Evolutionary conservation across 106 monocot species (phyloP), one percentile per base, ranked within the genome.

Genomic region (Apostasia ramifera): DNA sequence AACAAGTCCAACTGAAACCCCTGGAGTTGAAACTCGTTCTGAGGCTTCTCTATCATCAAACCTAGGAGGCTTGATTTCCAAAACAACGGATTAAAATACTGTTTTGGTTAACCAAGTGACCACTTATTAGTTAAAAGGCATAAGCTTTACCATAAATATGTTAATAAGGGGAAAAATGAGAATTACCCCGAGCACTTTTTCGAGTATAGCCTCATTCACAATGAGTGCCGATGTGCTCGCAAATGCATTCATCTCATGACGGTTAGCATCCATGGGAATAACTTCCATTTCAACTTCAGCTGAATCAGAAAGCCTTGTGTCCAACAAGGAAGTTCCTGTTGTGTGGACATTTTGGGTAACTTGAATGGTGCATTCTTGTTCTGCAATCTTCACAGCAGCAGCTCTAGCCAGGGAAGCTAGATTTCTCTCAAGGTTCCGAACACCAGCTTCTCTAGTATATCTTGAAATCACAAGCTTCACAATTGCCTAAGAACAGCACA

Each of bases 361-460:
- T 59, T 77, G 88, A 61, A 91, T 51, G 55, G 74, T 44, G 53
- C 66, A 64, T 51, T 82, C 82, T 81, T 81, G 85, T 67, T 93
- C 98, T 5, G 85, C 93, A 64, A 99, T 76, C 74, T 78, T 90
- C 44, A 99, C 98, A 71, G 98, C 98, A 51, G 98, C 92, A 47
- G 87, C 83, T 63, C 98, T 93, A 56, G 98, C 93, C 59, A 99
- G 71, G 51, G 98, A 77, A 71, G 98, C 89, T 63, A 99, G 59
- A 55, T 82, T 82, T 65, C 98, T 76, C 71, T 99, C 98, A 40
- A 99, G 85, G 74, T 82, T 90, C 50, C 98, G 76, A 42, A 99
- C 93, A 71, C 98, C 98, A 56, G 98, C 98, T 84, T 99, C 98
- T 79, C 98, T 77, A 6, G 98, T 99, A 57, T 99, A 99, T 77